Evolutionary conservation across 106 monocot genomes (phyloP).

Genomic region (Acanthochlamys bracteata): DNA sequence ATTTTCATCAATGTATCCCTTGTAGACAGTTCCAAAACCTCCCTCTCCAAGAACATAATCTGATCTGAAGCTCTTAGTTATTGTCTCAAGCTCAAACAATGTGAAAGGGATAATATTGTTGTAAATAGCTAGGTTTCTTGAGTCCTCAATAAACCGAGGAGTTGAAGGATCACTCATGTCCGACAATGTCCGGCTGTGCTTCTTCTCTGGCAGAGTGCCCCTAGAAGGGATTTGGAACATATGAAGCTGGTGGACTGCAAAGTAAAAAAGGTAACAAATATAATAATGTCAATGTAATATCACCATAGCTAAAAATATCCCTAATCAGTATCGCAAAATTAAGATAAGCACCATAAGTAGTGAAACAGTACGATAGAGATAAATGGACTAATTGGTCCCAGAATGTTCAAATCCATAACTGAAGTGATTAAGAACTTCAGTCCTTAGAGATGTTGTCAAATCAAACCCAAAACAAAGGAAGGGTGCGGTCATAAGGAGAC

Average conservation of each 20-base stretch:
- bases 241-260: conserved; percentile 73
- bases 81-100: conserved; percentile 88
- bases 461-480: too few relatives aligned
- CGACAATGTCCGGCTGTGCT: conserved; percentile 58
- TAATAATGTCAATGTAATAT: background rate
- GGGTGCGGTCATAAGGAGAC: too few relatives aligned
- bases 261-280: background rate
- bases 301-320: background rate
- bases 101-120: conserved; percentile 82
- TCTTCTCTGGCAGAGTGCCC: conserved; percentile 44
- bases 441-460: too few relatives aligned
- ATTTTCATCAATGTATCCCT: conserved; percentile 94
- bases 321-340: too few relatives aligned
- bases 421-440: too few relatives aligned
- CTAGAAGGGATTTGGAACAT: conserved; percentile 37
- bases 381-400: too few relatives aligned
- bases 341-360: too few relatives aligned
- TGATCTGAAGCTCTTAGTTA: conserved; percentile 85
- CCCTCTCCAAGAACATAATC: conserved; percentile 94
- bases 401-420: too few relatives aligned
- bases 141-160: conserved; percentile 56
- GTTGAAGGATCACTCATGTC: conserved; percentile 59
- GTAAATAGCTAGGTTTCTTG: conserved; percentile 82
- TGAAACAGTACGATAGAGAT: too few relatives aligned
- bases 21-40: conserved; percentile 92